These are phyloP conservation scores for Termitomyces sp. DNA, from an alignment of 768 basidiomycete genomes.

Conservation along the genomic window DNA sequence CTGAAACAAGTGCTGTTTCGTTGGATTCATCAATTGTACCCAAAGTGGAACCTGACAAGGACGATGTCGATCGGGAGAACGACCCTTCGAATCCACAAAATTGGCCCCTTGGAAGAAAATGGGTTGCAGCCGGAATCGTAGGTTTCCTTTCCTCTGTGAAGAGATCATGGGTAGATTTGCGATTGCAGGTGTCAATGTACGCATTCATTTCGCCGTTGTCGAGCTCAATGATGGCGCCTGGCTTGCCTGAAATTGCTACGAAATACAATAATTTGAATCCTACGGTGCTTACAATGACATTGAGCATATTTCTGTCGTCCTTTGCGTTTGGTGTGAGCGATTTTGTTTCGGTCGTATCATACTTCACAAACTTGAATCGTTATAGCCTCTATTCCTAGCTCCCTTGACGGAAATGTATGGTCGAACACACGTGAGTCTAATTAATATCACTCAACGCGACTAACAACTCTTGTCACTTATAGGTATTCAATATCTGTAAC, in stretches of 20 bases:
- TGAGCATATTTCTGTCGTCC: conserved; percentile 62
- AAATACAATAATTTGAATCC: conserved; percentile 49
- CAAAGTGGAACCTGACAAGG: conserved; percentile 22
- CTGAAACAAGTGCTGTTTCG: background rate
- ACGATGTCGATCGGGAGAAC: conserved; percentile 52
- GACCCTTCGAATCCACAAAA: conserved; percentile 63
- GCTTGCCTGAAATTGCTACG: conserved; percentile 47
- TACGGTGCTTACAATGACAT: conserved; percentile 50
- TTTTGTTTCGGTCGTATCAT: background rate
- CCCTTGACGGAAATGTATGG: conserved; percentile 73
- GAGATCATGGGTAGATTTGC: background rate
- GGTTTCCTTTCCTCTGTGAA: conserved; percentile 17
- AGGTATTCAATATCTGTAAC: conserved; percentile 55
- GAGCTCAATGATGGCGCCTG: conserved; percentile 67
- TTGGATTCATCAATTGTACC: background rate
- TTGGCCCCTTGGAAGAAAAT: conserved; percentile 55
- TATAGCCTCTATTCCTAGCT: conserved; percentile 53
- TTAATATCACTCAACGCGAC: background rate
- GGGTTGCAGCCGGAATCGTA: conserved; percentile 49
- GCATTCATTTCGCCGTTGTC: conserved; percentile 44
- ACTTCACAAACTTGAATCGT: background rate
- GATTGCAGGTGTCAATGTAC: conserved; percentile 49
- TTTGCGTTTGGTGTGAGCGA: conserved; percentile 53
- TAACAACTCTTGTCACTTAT: background rate
- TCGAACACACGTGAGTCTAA: conserved; percentile 42